Conservation (phyloP, 176 grass and related monocot species). For the Paspalum vaginatum region DNA sequence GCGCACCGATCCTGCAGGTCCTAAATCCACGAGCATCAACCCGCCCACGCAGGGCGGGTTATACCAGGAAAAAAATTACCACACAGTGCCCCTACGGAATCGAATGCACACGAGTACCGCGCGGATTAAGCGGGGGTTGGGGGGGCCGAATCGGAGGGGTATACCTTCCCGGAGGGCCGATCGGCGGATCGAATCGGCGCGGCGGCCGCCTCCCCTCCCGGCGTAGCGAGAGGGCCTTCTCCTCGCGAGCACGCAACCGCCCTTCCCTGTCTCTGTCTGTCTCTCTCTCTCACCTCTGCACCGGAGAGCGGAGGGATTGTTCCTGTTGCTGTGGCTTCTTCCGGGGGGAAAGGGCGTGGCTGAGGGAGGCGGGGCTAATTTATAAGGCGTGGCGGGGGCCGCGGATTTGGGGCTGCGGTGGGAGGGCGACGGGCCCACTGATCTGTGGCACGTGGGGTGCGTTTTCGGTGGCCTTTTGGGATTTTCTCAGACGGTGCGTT, state of each 20-base stretch:
- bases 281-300: too few species aligned
- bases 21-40: not conserved
- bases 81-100: slow-evolving; percentile 10
- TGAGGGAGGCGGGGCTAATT: not conserved
- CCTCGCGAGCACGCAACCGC: slow-evolving; percentile 50
- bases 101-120: not conserved
- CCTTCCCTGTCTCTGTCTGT: not conserved
- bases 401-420: not conserved
- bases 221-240: not conserved
- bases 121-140: not conserved
- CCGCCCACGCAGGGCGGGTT: not conserved
- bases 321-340: slow-evolving; percentile 11
- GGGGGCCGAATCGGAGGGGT: slow-evolving; percentile 30
- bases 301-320: not conserved
- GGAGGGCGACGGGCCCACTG: not conserved
- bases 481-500: not conserved
- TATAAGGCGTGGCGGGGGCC: slow-evolving; percentile 8
- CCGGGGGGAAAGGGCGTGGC: not conserved
- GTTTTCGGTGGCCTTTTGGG: not conserved
- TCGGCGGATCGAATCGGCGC: slow-evolving; percentile 17
- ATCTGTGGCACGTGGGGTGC: not conserved
- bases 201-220: not conserved
- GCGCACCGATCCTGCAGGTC: not conserved
- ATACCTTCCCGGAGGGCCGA: slow-evolving; percentile 43
- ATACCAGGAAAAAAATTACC: not conserved